These are phyloP conservation scores for Chrysanthemum makinoi DNA, from an alignment of 129 eudicot genomes.

Conservation along the genomic window DNA sequence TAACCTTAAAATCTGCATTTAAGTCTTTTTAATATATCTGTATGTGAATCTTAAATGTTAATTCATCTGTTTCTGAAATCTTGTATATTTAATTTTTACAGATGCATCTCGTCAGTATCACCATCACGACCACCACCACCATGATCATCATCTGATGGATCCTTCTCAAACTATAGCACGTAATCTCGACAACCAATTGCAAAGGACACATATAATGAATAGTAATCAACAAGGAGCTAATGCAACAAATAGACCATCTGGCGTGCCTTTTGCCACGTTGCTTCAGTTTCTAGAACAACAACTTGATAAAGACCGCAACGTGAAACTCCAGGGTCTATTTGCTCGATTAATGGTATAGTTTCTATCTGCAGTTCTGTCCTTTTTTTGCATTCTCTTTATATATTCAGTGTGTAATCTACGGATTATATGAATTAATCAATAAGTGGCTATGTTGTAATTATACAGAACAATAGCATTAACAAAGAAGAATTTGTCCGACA, in stretches of 20 bases:
- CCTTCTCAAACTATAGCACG: neutral
- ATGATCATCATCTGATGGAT: too few relatives aligned
- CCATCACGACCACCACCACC: too few relatives aligned
- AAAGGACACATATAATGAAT: neutral
- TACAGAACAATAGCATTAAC: slow-evolving; percentile 34
- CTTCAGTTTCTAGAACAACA: slow-evolving; percentile 72
- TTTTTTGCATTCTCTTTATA: neutral
- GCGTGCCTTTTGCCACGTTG: slow-evolving; percentile 63
- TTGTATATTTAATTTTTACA: too few relatives aligned
- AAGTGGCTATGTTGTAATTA: neutral
- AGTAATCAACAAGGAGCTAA: slow-evolving; percentile 32
- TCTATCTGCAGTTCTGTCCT: neutral
- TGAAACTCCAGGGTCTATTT: slow-evolving; percentile 65
- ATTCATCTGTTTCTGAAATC: too few relatives aligned
- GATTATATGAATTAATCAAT: neutral
- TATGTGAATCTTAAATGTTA: too few relatives aligned
- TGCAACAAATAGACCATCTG: slow-evolving; percentile 34
- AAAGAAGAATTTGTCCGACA: slow-evolving; percentile 65
- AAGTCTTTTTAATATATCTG: too few relatives aligned
- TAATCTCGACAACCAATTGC: slow-evolving; percentile 7
- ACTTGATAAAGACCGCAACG: slow-evolving; percentile 85
- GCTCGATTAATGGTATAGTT: slow-evolving; percentile 45
- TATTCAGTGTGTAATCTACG: neutral
- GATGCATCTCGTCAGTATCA: too few relatives aligned
- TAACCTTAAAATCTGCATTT: too few relatives aligned